phyloP scores from a whole-genome alignment of 306 rosid species.

The Mucuna pruriens region DNA sequence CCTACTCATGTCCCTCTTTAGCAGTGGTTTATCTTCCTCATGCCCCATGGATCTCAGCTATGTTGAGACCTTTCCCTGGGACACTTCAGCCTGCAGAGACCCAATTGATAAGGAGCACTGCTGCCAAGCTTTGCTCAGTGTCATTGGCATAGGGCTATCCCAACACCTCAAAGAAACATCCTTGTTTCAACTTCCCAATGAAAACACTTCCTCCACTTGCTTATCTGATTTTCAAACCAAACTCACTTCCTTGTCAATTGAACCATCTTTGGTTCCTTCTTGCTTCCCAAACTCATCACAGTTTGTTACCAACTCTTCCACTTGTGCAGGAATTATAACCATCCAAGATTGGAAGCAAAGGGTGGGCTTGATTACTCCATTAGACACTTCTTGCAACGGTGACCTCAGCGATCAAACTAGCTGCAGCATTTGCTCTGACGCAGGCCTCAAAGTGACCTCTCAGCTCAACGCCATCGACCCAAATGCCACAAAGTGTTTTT shows the following conservation, averaged over 20 bases:
- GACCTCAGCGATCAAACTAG: slow-evolving; percentile 49
- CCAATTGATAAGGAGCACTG: slow-evolving; percentile 52
- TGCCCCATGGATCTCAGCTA: slow-evolving; percentile 81
- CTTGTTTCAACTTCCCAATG: slow-evolving; percentile 59
- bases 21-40: slow-evolving; percentile 32
- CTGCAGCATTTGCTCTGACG: slow-evolving; percentile 67
- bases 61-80: slow-evolving; percentile 76
- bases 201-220: slow-evolving; percentile 60
- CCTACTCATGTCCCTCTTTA: slow-evolving; percentile 22
- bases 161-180: slow-evolving; percentile 69
- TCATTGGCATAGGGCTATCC: slow-evolving; percentile 73
- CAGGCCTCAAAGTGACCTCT: slow-evolving; percentile 59
- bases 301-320: slow-evolving; percentile 51
- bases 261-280: slow-evolving; percentile 44
- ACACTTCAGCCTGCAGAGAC: slow-evolving; percentile 59
- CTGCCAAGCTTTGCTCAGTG: slow-evolving; percentile 76
- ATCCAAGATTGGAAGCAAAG: slow-evolving; percentile 54
- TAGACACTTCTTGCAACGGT: slow-evolving; percentile 60
- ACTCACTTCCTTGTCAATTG: slow-evolving; percentile 47
- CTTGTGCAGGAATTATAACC: slow-evolving; percentile 66
- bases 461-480: slow-evolving; percentile 38
- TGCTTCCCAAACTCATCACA: slow-evolving; percentile 61
- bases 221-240: slow-evolving; percentile 48
- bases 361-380: slow-evolving; percentile 42
- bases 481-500: slow-evolving; percentile 61